Evolutionary conservation across 495 filamentous ascomycete species (phyloP).

Genomic region (Choiromyces venosus): DNA sequence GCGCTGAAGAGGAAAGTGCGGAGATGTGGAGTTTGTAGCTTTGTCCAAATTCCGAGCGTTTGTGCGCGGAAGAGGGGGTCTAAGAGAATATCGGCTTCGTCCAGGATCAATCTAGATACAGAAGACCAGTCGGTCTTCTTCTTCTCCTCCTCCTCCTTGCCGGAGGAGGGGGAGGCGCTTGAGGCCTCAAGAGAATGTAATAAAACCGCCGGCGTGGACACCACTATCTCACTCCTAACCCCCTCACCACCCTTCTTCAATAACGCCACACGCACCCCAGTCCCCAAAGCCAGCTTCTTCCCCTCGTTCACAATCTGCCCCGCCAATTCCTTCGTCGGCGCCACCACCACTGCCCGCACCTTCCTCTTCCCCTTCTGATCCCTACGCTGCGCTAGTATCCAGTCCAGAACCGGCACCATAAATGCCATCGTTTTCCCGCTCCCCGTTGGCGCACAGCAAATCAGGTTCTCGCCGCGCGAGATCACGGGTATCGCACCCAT

Average conservation of each 20-base stretch:
- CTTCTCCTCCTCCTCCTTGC: constrained; percentile 27
- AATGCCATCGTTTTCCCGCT: constrained; percentile 97
- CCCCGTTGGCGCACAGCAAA: constrained; percentile 87
- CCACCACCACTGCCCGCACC: constrained; percentile 68
- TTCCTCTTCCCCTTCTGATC: constrained; percentile 45
- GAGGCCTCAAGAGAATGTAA: constrained; percentile 63
- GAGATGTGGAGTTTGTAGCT: constrained; percentile 55
- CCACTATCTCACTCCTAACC: constrained; percentile 71
- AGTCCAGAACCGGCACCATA: constrained; percentile 75
- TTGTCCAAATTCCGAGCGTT: constrained; percentile 77
- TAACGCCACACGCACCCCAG: constrained; percentile 69
- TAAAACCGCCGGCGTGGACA: constrained; percentile 78
- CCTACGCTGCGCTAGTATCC: constrained; percentile 53
- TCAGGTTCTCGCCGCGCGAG: constrained; percentile 50
- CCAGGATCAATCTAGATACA: constrained; percentile 58
- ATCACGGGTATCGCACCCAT: constrained; percentile 76
- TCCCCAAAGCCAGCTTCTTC: constrained; percentile 69
- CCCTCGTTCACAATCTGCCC: constrained; percentile 90
- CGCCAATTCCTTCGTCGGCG: constrained; percentile 87
- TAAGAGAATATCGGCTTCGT: constrained; percentile 92
- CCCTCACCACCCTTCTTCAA: constrained; percentile 65
- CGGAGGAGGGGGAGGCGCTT: constrained; percentile 52
- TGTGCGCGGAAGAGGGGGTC: constrained; percentile 87
- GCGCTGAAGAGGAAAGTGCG: constrained; percentile 85
- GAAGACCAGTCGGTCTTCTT: not conserved